Conservation (phyloP, 352 stramenopile species). For the Globisporangium cederbergense region DNA sequence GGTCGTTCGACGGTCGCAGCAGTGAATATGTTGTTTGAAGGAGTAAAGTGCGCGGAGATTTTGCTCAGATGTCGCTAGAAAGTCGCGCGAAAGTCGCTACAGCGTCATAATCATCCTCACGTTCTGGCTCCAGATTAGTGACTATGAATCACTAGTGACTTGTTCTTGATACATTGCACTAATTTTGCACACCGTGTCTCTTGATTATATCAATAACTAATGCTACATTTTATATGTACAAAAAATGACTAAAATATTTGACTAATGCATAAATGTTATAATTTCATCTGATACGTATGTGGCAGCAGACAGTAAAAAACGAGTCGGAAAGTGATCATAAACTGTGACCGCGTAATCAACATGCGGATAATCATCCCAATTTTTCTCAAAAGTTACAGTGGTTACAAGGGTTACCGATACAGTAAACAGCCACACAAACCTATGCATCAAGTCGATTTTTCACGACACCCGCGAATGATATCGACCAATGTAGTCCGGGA, state of each 20-base stretch:
- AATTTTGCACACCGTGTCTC: neutral
- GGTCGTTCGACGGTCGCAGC: slow-evolving; percentile 7
- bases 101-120: slow-evolving; percentile 10
- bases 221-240: too few relatives aligned
- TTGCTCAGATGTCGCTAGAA: slow-evolving; percentile 1
- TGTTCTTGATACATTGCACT: neutral
- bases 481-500: too few relatives aligned
- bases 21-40: slow-evolving; percentile 1
- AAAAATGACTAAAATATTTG: too few relatives aligned
- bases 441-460: too few relatives aligned
- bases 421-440: too few relatives aligned
- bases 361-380: neutral
- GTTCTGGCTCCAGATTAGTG: neutral
- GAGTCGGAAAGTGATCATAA: neutral
- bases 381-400: too few relatives aligned
- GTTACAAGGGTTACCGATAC: too few relatives aligned
- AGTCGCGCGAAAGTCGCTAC: slow-evolving; percentile 6
- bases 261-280: too few relatives aligned
- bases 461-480: too few relatives aligned
- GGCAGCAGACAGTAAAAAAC: neutral
- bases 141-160: neutral
- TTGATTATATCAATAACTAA: neutral
- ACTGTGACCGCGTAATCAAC: neutral
- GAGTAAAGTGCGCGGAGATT: neutral
- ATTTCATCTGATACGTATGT: neutral